Conservation (phyloP, 2,329 filamentous ascomycete genomes). For the Microdochium nivale region DNA sequence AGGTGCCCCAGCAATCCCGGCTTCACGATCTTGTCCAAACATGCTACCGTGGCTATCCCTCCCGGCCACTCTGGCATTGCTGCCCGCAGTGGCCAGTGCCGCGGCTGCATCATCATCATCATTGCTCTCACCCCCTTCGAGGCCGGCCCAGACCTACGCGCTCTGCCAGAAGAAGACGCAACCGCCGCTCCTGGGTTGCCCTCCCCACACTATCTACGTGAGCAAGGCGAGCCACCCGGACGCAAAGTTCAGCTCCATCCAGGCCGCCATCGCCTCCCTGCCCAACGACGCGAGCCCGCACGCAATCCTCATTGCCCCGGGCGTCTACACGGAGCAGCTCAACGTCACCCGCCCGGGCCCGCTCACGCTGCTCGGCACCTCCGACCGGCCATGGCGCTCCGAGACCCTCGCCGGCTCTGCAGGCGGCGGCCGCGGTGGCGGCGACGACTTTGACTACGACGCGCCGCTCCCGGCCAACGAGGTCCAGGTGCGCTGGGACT, state of each 20-base stretch:
- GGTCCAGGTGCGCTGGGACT: slow-evolving; percentile 50
- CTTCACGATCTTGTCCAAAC: background rate
- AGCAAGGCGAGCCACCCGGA: slow-evolving; percentile 18
- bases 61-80: background rate
- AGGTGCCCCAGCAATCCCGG: too few species aligned
- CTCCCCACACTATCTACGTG: slow-evolving; percentile 31
- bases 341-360: slow-evolving; percentile 56
- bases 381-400: slow-evolving; percentile 24
- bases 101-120: too few species aligned
- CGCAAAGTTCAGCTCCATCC: slow-evolving; percentile 29
- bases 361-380: slow-evolving; percentile 53
- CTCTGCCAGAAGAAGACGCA: slow-evolving; percentile 22
- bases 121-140: background rate
- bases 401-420: slow-evolving; percentile 19
- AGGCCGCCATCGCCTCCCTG: slow-evolving; percentile 29
- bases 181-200: slow-evolving; percentile 27
- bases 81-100: background rate
- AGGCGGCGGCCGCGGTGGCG: background rate
- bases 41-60: background rate
- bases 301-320: slow-evolving; percentile 51
- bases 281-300: slow-evolving; percentile 31
- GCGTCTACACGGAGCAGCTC: slow-evolving; percentile 54
- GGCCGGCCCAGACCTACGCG: slow-evolving; percentile 17
- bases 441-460: slow-evolving; percentile 31
- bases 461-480: slow-evolving; percentile 23